Evolutionary conservation across 202 grass and related monocot species (phyloP), one percentile per base, ranked within the genome.

Genomic region (Alloteropsis angusta): DNA sequence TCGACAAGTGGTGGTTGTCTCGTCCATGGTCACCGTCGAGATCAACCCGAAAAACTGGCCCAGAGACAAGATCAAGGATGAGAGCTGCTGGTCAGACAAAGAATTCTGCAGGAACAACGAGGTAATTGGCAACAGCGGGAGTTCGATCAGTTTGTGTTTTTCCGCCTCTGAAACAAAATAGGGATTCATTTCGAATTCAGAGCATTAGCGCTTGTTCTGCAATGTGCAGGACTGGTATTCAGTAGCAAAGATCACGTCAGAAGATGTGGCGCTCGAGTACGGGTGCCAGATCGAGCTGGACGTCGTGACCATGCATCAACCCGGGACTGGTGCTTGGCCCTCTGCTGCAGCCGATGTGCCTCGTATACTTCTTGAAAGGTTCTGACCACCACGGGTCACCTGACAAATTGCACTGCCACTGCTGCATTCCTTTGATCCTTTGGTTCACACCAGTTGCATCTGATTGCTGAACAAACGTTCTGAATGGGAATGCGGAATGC

Each of bases 281-380:
- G 91, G 75, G 15, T 42, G 2, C 10, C 69, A 66, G 28, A 79
- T 56, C 1, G 88, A 65, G 1, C 10, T 90, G 0, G 71, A 88
- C 17, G 73, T 90, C 0, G 79, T 90, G 1, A 82, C 65, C 6
- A 25, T n/a, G n/a, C n/a, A n/a, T 93, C 5, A 90, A 88, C 36
- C 87, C 82, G 0, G 82, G 64, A 2, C 9, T 86, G 17, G 91
- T 88, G 4, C 56, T 90, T 19, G 91, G 85, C 16, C 91, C 88
- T 0, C 38, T 88, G 55, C 65, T 93, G 60, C 91, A 93, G 62
- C 75, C 91, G 1, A 82, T 72, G 0, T 38, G 90, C 52, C 60
- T 88, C 42, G 60, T 84, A 52, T 75, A 83, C 47, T 44, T 75
- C n/a, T n/a, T 84, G 4, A 88, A 80, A 88, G 85, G 80, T 87